A percentile compares a stretch with the other conserved stretches of the same genome.
Conservation (phyloP, 1,284 basidiomycete species). For the Ustilago cynodontis region DNA sequence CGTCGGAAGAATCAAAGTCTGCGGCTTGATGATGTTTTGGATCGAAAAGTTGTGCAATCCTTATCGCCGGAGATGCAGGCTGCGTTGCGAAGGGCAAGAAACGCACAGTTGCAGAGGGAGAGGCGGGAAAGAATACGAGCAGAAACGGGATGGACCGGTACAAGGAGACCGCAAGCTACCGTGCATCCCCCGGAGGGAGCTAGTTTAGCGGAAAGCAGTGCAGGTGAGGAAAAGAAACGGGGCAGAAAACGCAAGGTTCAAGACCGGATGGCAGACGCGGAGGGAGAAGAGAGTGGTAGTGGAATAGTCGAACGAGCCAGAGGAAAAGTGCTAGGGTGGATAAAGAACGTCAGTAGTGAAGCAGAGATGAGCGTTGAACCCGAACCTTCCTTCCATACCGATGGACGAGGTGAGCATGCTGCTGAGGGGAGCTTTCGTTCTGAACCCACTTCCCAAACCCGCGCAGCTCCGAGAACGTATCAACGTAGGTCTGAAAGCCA, state of each 20-base stretch:
- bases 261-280: not conserved
- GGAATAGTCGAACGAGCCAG: slow-evolving; percentile 22
- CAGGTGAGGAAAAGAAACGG: not conserved
- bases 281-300: slow-evolving; percentile 13
- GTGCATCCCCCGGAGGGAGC: not conserved
- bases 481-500: not conserved
- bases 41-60: slow-evolving; percentile 4
- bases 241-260: not conserved
- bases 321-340: slow-evolving; percentile 41
- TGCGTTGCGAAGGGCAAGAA: slow-evolving; percentile 10
- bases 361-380: slow-evolving; percentile 6
- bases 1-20: not conserved
- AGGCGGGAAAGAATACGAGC: slow-evolving; percentile 4
- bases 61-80: slow-evolving; percentile 26
- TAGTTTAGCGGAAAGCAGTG: not conserved
- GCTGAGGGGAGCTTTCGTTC: not conserved
- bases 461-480: not conserved
- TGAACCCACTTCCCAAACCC: not conserved
- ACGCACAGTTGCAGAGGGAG: slow-evolving; percentile 26
- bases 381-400: not conserved
- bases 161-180: not conserved
- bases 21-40: slow-evolving; percentile 19
- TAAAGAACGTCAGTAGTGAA: slow-evolving; percentile 36
- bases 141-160: not conserved
- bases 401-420: not conserved